phyloP scores from a whole-genome alignment of 108 stramenopile genomes.

The Cylindrotheca fusiformis region DNA sequence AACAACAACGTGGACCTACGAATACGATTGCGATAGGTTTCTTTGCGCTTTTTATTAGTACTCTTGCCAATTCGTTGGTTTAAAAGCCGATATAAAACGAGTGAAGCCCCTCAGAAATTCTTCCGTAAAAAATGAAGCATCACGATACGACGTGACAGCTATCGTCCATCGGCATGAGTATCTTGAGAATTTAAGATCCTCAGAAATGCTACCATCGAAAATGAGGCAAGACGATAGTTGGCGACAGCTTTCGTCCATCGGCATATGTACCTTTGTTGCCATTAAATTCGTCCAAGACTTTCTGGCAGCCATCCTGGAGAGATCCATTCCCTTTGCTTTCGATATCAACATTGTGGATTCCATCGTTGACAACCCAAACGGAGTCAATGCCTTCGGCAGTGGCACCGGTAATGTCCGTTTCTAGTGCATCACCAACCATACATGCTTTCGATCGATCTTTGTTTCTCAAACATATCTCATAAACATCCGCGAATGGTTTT shows the following conservation, averaged over 20 bases:
- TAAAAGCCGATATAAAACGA: no score
- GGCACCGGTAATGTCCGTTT: conserved; percentile 79
- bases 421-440: conserved; percentile 87
- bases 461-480: conserved; percentile 53
- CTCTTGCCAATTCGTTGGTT: no score
- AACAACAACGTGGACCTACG: no score
- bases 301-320: conserved; percentile 30
- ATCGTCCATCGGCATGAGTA: conserved; percentile 32
- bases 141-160: conserved; percentile 18
- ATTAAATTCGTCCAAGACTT: conserved; percentile 55
- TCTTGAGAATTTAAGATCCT: no score
- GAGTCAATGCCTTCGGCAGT: conserved; percentile 37
- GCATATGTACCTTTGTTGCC: conserved; percentile 31
- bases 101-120: not conserved
- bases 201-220: conserved; percentile 35
- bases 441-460: conserved; percentile 29
- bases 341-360: conserved; percentile 60
- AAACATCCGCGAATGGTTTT: conserved; percentile 78
- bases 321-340: conserved; percentile 22
- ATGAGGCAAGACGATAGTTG: conserved; percentile 20
- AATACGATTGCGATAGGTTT: no score
- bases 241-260: conserved; percentile 20
- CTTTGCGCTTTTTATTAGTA: no score
- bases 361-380: conserved; percentile 72
- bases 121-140: conserved; percentile 39